Conservation (phyloP, 768 basidiomycete genomes). For the Boletus insuetus region DNA sequence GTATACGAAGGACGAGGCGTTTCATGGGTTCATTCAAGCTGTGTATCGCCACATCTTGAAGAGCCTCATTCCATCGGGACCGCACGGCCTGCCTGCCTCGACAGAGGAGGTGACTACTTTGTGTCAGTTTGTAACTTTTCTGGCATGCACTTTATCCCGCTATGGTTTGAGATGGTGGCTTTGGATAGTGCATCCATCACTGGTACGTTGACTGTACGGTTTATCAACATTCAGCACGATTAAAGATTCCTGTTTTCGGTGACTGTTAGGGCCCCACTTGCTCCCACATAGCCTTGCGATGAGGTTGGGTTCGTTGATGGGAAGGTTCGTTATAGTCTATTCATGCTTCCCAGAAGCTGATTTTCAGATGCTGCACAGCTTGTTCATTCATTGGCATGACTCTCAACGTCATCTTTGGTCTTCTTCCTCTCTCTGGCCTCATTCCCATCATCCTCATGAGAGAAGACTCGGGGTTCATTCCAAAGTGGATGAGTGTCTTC, state of each 20-base stretch:
- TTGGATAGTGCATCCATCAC: slow-evolving; percentile 9
- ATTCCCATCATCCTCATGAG: slow-evolving; percentile 8
- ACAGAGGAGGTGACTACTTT: slow-evolving; percentile 1
- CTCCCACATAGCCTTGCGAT: slow-evolving; percentile 13
- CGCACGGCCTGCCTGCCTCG: not conserved
- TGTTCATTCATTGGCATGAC: not conserved
- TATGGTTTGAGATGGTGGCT: slow-evolving; percentile 16
- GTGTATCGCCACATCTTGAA: slow-evolving; percentile 54
- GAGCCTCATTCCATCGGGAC: slow-evolving; percentile 11
- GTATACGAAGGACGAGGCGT: slow-evolving; percentile 60
- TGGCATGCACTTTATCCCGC: slow-evolving; percentile 11
- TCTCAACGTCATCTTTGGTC: slow-evolving; percentile 7
- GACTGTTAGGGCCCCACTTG: slow-evolving; percentile 7
- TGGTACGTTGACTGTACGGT: not conserved
- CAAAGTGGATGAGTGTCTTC: slow-evolving; percentile 14
- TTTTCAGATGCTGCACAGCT: too few species aligned
- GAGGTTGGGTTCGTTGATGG: slow-evolving; percentile 9
- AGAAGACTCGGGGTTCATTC: slow-evolving; percentile 4
- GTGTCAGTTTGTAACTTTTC: slow-evolving; percentile 15
- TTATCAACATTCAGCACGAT: too few species aligned
- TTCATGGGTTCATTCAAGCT: slow-evolving; percentile 61
- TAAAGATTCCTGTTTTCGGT: too few species aligned
- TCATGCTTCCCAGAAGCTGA: not conserved
- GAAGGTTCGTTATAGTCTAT: not conserved
- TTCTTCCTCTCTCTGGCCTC: slow-evolving; percentile 9